Percentiles rank a stretch among this genome's conserved stretches.
Conservation (phyloP, 2,329 filamentous ascomycete genomes). For the Penicillium sp. region DNA sequence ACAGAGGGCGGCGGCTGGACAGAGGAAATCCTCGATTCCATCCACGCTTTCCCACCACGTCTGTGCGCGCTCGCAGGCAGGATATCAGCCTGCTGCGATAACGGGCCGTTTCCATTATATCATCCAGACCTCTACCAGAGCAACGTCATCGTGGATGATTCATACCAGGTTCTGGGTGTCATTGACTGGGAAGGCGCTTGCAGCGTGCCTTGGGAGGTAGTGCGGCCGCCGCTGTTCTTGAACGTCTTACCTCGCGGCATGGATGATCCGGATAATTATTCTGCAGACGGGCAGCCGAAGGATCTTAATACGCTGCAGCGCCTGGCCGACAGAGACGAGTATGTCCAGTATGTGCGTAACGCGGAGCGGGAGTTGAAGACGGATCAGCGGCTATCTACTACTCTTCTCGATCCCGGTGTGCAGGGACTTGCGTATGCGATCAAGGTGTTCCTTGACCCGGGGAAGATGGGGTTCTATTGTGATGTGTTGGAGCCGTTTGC, state of each 20-base stretch:
- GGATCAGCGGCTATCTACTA: conserved; percentile 2
- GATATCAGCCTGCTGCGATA: background rate
- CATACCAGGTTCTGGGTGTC: conserved; percentile 18
- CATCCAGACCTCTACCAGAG: conserved; percentile 25
- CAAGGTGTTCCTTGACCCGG: conserved; percentile 16
- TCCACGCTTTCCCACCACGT: background rate
- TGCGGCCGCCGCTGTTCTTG: conserved; percentile 19
- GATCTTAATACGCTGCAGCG: background rate
- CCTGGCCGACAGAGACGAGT: background rate
- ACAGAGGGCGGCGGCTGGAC: conserved; percentile 4
- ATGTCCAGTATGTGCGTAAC: background rate
- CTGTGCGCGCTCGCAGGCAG: background rate
- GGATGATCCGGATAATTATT: conserved; percentile 19
- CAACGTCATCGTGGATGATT: conserved; percentile 24
- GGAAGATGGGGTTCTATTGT: conserved; percentile 16
- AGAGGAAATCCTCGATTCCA: background rate
- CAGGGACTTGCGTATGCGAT: conserved; percentile 17
- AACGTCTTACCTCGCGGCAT: conserved; percentile 19
- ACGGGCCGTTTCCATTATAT: conserved; percentile 20
- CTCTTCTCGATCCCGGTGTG: background rate
- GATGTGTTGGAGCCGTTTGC: background rate
- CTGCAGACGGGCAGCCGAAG: conserved; percentile 11
- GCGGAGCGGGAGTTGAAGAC: background rate
- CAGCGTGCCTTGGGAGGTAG: conserved; percentile 20
- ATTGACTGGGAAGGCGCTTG: conserved; percentile 25